Percentiles rank a stretch among this genome's conserved stretches.
Conservation (phyloP, 2,329 filamentous ascomycete species). For the Sarocladiaceae sp. region DNA sequence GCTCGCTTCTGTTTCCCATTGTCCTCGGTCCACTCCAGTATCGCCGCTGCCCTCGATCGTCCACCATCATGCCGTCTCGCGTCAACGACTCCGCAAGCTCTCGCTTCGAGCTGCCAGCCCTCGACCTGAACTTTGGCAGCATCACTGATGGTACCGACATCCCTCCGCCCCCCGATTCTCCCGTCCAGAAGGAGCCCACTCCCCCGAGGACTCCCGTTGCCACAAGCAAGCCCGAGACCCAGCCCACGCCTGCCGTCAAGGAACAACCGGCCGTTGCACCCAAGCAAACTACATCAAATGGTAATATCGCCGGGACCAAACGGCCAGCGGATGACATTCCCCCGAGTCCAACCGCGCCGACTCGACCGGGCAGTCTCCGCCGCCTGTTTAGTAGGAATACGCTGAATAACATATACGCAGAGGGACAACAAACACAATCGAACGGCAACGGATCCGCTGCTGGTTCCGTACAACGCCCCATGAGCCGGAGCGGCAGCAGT, state of each 20-base stretch:
- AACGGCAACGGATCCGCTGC: constrained; percentile 26
- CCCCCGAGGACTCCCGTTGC: constrained; percentile 24
- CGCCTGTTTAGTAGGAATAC: constrained; percentile 50
- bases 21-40: background rate
- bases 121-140: constrained; percentile 52
- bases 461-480: constrained; percentile 32
- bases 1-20: background rate
- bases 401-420: constrained; percentile 45
- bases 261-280: constrained; percentile 6
- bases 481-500: constrained; percentile 44
- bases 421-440: constrained; percentile 40
- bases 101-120: constrained; percentile 51
- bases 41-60: background rate
- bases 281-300: constrained; percentile 28
- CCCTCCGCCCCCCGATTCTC: constrained; percentile 51
- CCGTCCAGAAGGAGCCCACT: constrained; percentile 40
- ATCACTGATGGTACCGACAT: constrained; percentile 57
- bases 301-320: constrained; percentile 40
- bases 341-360: constrained; percentile 43
- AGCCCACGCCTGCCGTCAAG: constrained; percentile 9
- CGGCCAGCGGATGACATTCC: constrained; percentile 44
- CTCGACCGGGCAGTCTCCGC: constrained; percentile 48
- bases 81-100: constrained; percentile 21
- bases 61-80: constrained; percentile 24
- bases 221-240: constrained; percentile 2